phyloP scores from a whole-genome alignment of 108 stramenopile genomes.

The Cyclotella choctawhatcheeana region DNA sequence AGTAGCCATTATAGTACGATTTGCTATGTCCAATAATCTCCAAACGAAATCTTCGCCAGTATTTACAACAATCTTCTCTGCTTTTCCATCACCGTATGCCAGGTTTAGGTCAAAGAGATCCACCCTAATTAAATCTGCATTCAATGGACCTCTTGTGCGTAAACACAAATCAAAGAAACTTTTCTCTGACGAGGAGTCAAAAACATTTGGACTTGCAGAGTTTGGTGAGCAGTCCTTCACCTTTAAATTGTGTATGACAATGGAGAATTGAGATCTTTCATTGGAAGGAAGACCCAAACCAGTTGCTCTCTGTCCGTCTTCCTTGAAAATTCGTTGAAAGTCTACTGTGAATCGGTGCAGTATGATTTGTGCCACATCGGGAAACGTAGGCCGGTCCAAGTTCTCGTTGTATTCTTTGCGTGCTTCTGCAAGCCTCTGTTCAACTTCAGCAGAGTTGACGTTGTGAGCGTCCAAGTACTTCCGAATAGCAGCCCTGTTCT shows the following conservation, averaged over 20 bases:
- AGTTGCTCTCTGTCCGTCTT: constrained; percentile 27
- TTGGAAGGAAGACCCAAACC: constrained; percentile 40
- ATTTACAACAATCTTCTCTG: constrained; percentile 68
- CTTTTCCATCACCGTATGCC: constrained; percentile 68
- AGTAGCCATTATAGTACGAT: constrained; percentile 71
- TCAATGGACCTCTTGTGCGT: constrained; percentile 69
- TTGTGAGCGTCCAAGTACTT: constrained; percentile 49
- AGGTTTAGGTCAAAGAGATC: constrained; percentile 82
- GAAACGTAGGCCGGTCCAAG: constrained; percentile 27
- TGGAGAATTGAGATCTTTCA: constrained; percentile 76
- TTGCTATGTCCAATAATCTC: constrained; percentile 78
- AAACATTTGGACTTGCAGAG: constrained; percentile 66
- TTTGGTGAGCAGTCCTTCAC: constrained; percentile 79
- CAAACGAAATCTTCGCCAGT: constrained; percentile 89
- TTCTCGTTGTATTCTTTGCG: constrained; percentile 45
- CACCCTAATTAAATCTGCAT: constrained; percentile 74
- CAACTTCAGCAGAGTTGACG: constrained; percentile 45
- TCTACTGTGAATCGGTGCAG: constrained; percentile 82
- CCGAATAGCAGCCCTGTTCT: constrained; percentile 42
- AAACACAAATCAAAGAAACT: constrained; percentile 85
- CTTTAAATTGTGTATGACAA: constrained; percentile 72
- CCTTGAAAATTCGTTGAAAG: constrained; percentile 85
- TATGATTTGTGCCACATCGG: constrained; percentile 56
- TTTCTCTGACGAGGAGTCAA: constrained; percentile 67
- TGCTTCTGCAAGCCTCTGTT: constrained; percentile 43